Base-by-base conservation (phyloP, 805 yeast genomes). In the Suhomyces canberraensis region DNA sequence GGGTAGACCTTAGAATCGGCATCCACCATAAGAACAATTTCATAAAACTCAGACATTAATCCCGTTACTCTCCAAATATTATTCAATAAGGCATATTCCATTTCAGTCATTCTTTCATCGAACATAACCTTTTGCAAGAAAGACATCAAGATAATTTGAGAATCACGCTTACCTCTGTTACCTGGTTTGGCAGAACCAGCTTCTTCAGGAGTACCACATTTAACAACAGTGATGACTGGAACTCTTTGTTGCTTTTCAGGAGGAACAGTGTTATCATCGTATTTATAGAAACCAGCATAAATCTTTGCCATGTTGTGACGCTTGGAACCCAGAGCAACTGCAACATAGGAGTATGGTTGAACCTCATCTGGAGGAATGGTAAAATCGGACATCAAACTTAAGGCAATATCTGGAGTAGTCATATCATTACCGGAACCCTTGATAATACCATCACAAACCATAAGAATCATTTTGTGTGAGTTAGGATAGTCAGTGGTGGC, bases 271-370 rank as follows among this genome's bases (percentile, higher is more conserved):
- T 63, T 53, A 46, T 84, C 84, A 50, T 86, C 80, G 56, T 90
- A 93, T 48, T 81, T 81, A 66, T 93, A 93, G 58, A 86, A 93
- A 0, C 98, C 98, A 9, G 96, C 81, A 54, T 88, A 91, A 2
- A 91, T 89, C 61, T 90, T 91, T 19, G 98, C 97, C 96, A 90
- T 89, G 58, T 93, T 93, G 56, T 93, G 98, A 58, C 98, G 82
- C 65, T 88, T 93, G 3, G 85, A 51, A 49, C 98, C 98, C 50
- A 84, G 84, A 3, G 96, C 95, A 27, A 93, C 97, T 6, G 98
- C 95, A 25, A 93, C 95, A 58, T 93, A 91, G 0, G 97, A 89
- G 52, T 79, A 73, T 0, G 97, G 76, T 54, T 76, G 63, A 4
- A 88, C 96, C 11, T 86, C 80, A 14, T 87, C 95, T 8, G 71